A percentile compares a stretch with the other conserved stretches of the same genome.
phyloP scores from a whole-genome alignment of 139 green algal genomes.

The Desmodesmus armatus region DNA sequence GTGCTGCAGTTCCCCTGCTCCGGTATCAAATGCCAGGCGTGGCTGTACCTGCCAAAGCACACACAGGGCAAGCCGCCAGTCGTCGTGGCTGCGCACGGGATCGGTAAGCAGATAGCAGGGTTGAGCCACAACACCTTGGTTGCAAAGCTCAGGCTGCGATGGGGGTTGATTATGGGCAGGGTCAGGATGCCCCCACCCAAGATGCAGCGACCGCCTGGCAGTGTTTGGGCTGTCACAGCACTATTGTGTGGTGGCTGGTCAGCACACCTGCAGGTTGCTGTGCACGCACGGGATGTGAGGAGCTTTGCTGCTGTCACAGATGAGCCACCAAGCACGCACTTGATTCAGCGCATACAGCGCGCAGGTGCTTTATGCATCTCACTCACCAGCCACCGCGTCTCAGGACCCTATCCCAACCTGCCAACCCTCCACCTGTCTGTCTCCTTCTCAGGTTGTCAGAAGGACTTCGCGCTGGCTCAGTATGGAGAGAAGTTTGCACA shows the following conservation, averaged over 20 bases:
- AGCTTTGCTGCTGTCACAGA: background rate
- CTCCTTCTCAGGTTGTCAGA: slow-evolving; percentile 36
- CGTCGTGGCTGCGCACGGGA: slow-evolving; percentile 42
- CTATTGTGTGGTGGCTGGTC: background rate
- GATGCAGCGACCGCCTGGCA: background rate
- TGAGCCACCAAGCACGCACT: background rate
- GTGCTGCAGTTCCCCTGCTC: slow-evolving; percentile 36
- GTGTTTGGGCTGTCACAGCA: background rate
- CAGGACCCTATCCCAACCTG: background rate
- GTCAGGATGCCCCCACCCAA: too few species aligned
- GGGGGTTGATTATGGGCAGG: too few species aligned
- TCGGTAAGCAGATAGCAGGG: slow-evolving; percentile 5
- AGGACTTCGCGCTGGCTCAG: slow-evolving; percentile 59
- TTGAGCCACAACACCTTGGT: background rate
- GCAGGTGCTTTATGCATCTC: background rate
- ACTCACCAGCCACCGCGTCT: background rate
- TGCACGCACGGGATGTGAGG: background rate
- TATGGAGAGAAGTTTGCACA: slow-evolving; percentile 55
- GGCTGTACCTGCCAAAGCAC: slow-evolving; percentile 42
- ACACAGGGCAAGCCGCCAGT: slow-evolving; percentile 25
- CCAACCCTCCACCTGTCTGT: background rate
- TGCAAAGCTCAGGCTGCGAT: background rate
- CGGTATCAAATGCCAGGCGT: slow-evolving; percentile 33
- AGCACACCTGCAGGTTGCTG: background rate
- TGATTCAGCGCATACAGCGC: background rate